A percentile compares a stretch with the other conserved stretches of the same genome.
phyloP scores from a whole-genome alignment of 1,139 yeast species.

The Yarrowia galli region DNA sequence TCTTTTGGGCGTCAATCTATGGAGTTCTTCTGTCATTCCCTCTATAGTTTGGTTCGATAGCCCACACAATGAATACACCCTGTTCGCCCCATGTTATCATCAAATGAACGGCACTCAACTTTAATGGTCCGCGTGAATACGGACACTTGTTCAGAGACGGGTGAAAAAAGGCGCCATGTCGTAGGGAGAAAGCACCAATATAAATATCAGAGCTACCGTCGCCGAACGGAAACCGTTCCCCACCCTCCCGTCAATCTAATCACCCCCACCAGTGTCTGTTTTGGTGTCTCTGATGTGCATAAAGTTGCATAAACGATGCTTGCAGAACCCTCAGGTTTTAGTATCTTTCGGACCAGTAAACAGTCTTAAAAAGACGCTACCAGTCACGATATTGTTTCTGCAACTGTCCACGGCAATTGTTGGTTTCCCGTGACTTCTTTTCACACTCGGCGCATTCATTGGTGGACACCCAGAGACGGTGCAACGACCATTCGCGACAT shows the following conservation, averaged over 20 bases:
- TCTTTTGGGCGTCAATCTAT: not conserved
- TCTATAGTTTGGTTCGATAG: not conserved
- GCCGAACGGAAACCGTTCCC: not conserved
- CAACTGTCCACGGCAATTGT: not conserved
- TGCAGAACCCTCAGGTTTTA: not conserved
- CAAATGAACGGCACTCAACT: constrained; percentile 33
- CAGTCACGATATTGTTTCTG: not conserved
- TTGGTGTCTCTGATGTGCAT: constrained; percentile 15
- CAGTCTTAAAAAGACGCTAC: constrained; percentile 19
- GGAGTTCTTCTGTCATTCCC: not conserved
- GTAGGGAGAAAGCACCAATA: not conserved
- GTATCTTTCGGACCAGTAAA: constrained; percentile 13
- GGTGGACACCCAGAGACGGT: not conserved
- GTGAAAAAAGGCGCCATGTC: not conserved
- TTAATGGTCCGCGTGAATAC: constrained; percentile 8
- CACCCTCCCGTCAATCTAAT: not conserved
- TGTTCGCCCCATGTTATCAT: constrained; percentile 3
- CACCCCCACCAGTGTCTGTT: not conserved
- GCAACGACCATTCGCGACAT: not conserved
- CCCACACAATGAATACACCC: constrained; percentile 1
- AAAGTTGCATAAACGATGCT: constrained; percentile 27
- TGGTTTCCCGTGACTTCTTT: not conserved
- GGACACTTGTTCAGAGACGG: not conserved
- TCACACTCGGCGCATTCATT: not conserved
- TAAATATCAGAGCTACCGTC: not conserved